These are phyloP conservation scores for Colletotrichum theobromicola DNA, from an alignment of 2,329 filamentous ascomycete species.

Conservation along the genomic window DNA sequence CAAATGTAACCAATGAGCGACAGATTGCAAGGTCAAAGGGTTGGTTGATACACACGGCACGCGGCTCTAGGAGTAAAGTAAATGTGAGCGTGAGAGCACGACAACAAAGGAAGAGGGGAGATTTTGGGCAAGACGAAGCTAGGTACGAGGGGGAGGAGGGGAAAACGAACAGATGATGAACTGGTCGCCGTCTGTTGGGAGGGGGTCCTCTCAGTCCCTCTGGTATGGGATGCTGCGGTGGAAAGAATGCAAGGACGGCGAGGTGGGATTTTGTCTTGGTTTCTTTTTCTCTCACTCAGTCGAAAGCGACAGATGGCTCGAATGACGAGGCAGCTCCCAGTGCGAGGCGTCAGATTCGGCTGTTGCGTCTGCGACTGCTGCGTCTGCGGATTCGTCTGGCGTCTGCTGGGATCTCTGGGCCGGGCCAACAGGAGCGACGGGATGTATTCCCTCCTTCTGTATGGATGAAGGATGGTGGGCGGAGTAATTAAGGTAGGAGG, in stretches of 20 bases:
- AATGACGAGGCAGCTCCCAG: background rate
- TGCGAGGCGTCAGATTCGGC: background rate
- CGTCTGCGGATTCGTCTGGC: constrained; percentile 1
- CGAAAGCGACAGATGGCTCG: constrained; percentile 6
- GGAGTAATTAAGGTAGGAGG: constrained; percentile 1
- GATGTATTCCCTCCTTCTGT: background rate
- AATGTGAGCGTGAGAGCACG: background rate
- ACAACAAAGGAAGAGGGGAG: constrained; percentile 5
- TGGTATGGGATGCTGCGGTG: background rate
- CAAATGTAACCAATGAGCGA: constrained; percentile 8
- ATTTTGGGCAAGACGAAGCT: background rate
- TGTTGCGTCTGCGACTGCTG: background rate
- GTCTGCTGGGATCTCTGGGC: background rate
- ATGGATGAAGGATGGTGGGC: constrained; percentile 6
- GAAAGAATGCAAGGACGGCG: background rate
- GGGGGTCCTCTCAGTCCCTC: background rate
- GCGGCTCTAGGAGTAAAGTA: background rate
- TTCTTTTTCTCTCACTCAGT: background rate
- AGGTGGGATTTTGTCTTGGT: background rate
- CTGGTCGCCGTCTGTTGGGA: background rate
- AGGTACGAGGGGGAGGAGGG: background rate
- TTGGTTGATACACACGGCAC: background rate
- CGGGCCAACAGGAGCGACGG: background rate
- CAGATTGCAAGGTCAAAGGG: constrained; percentile 13
- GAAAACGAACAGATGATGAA: constrained; percentile 15